phyloP scores from a whole-genome alignment of 805 yeast genomes.

The Metschnikowia picachoensis region DNA sequence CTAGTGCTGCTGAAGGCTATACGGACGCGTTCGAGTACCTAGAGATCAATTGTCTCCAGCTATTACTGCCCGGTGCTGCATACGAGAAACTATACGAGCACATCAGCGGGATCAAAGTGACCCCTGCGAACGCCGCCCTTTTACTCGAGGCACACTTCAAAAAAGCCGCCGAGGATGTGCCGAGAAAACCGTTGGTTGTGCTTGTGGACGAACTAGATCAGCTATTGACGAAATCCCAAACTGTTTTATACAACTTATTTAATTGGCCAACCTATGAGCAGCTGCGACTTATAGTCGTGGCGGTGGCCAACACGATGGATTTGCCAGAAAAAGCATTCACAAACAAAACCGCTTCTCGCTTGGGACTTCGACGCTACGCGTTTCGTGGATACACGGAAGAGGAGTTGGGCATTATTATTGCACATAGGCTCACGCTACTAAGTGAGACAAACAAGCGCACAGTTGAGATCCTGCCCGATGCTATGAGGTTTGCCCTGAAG shows the following conservation, averaged over 20 bases:
- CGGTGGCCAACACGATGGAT: constrained; percentile 97
- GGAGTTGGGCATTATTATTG: constrained; percentile 73
- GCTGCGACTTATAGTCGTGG: constrained; percentile 81
- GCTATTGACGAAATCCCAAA: constrained; percentile 74
- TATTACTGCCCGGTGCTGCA: constrained; percentile 73
- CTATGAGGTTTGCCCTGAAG: constrained; percentile 87
- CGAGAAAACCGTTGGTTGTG: constrained; percentile 57
- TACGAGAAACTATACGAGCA: constrained; percentile 82
- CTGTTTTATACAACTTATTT: constrained; percentile 90
- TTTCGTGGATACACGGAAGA: constrained; percentile 84
- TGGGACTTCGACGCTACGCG: constrained; percentile 82
- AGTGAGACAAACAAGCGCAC: constrained; percentile 36
- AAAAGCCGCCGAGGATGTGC: constrained; percentile 18
- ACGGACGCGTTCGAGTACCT: constrained; percentile 57
- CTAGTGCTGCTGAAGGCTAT: constrained; percentile 24
- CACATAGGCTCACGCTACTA: constrained; percentile 55
- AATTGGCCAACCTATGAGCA: constrained; percentile 90
- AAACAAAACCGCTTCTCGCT: constrained; percentile 85
- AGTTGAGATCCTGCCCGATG: constrained; percentile 56
- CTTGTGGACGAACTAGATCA: constrained; percentile 93
- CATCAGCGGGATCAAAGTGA: constrained; percentile 53
- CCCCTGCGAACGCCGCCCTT: constrained; percentile 61
- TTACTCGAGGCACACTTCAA: constrained; percentile 67
- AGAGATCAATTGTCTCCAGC: constrained; percentile 88
- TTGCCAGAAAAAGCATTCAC: constrained; percentile 84